phyloP scores from a whole-genome alignment of 2,329 filamentous ascomycete species.

The Cryphonectria japonica region DNA sequence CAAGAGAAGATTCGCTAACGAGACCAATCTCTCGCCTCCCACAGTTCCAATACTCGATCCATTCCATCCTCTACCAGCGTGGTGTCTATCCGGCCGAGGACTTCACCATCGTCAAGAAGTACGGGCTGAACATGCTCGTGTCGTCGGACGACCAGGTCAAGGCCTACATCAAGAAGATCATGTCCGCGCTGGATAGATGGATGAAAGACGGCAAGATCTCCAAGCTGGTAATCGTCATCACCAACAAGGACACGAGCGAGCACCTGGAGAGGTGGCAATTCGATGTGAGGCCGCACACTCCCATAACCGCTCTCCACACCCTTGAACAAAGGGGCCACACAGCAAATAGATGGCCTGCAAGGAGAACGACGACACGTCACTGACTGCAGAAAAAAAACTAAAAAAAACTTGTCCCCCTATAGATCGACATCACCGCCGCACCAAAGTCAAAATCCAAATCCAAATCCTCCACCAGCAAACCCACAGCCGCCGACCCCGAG shows the following conservation, averaged over 20 bases:
- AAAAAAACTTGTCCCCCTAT: background rate
- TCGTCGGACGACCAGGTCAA: slow-evolving; percentile 98
- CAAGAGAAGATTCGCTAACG: background rate
- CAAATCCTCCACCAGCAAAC: slow-evolving; percentile 58
- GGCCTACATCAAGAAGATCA: slow-evolving; percentile 99
- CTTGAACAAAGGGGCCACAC: background rate
- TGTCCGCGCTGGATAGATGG: slow-evolving; percentile 94
- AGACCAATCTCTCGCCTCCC: background rate
- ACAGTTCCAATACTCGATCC: slow-evolving; percentile 96
- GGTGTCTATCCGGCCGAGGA: slow-evolving; percentile 91
- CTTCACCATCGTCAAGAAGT: slow-evolving; percentile 97
- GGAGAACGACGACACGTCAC: background rate
- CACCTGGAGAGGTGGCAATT: slow-evolving; percentile 98
- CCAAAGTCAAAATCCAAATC: slow-evolving; percentile 52
- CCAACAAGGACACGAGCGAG: slow-evolving; percentile 94
- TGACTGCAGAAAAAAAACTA: background rate
- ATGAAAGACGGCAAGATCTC: slow-evolving; percentile 97
- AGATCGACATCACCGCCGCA: slow-evolving; percentile 45
- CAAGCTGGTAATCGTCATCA: slow-evolving; percentile 95
- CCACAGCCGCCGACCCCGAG: slow-evolving; percentile 50
- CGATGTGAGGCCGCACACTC: slow-evolving; percentile 61
- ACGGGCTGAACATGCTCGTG: slow-evolving; percentile 97
- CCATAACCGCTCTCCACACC: background rate
- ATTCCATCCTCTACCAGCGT: slow-evolving; percentile 90
- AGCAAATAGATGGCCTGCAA: no score